These are phyloP conservation scores for Pseudotulostoma volvatum DNA, from an alignment of 495 filamentous ascomycete species.

Conservation along the genomic window DNA sequence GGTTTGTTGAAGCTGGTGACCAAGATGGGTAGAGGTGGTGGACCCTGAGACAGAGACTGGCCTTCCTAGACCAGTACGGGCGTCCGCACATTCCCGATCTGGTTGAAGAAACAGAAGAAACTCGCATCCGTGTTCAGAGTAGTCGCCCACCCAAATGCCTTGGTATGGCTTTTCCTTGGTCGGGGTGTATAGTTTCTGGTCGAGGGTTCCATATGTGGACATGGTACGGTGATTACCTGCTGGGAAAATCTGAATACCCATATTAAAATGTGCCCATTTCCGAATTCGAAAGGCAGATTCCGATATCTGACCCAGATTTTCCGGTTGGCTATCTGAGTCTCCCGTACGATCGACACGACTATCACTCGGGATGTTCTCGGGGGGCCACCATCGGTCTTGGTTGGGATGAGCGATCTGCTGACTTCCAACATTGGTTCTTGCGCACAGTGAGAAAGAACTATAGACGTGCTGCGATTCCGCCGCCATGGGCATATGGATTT, in stretches of 20 bases:
- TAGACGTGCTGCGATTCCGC: conserved; percentile 28
- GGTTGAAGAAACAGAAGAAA: conserved; percentile 66
- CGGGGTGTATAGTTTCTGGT: conserved; percentile 54
- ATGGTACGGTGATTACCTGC: conserved; percentile 45
- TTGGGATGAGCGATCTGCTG: conserved; percentile 14
- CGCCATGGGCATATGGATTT: conserved; percentile 39
- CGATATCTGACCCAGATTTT: conserved; percentile 34
- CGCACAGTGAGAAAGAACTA: conserved; percentile 27
- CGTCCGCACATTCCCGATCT: conserved; percentile 16
- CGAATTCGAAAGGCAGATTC: conserved; percentile 53
- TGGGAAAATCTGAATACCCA: conserved; percentile 16
- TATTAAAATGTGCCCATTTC: conserved; percentile 46
- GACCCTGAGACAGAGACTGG: conserved; percentile 9
- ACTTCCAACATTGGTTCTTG: conserved; percentile 20
- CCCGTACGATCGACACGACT: conserved; percentile 15
- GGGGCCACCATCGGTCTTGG: conserved; percentile 49
- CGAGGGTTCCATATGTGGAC: conserved; percentile 61
- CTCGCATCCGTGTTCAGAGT: conserved; percentile 75
- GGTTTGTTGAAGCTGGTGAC: neutral
- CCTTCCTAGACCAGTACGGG: neutral
- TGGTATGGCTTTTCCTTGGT: conserved; percentile 65
- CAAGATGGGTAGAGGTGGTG: neutral
- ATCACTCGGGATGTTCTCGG: conserved; percentile 45
- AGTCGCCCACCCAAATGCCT: conserved; percentile 88
- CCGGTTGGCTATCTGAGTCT: conserved; percentile 23